These are phyloP conservation scores for Fagopyrum esculentum DNA, from an alignment of 148 eudicot species.

Conservation along the genomic window DNA sequence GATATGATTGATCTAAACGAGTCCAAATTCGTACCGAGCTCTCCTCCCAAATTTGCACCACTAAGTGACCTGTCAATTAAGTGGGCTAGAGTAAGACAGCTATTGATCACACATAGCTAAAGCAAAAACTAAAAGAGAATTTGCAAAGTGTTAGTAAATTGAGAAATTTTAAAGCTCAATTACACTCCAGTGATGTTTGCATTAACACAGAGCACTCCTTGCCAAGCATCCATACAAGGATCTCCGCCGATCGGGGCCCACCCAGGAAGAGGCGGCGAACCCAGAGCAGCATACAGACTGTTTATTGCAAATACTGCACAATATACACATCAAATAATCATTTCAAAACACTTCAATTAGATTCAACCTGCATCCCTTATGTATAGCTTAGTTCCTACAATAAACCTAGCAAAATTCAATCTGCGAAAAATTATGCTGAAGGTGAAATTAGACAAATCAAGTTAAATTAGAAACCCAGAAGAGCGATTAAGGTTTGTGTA, in stretches of 20 bases:
- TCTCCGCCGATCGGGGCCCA: slow-evolving; percentile 87
- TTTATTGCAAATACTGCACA: slow-evolving; percentile 67
- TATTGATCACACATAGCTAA: not conserved
- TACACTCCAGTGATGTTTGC: slow-evolving; percentile 81
- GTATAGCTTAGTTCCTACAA: not conserved
- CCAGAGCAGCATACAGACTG: slow-evolving; percentile 70
- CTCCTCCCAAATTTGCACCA: slow-evolving; percentile 19
- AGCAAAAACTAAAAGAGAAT: not conserved
- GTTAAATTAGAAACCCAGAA: not conserved
- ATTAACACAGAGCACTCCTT: slow-evolving; percentile 84
- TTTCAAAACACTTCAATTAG: not conserved
- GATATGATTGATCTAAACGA: slow-evolving; percentile 14
- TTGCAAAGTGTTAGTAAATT: not conserved
- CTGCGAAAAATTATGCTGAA: not conserved
- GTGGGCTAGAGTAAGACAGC: not conserved
- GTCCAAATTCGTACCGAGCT: slow-evolving; percentile 13
- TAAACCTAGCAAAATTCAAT: not conserved
- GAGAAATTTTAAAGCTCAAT: not conserved
- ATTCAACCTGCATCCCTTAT: not conserved
- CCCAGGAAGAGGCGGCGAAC: slow-evolving; percentile 61
- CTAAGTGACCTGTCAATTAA: slow-evolving; percentile 7
- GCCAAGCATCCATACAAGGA: slow-evolving; percentile 86
- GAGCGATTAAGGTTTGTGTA: not conserved
- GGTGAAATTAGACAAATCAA: not conserved
- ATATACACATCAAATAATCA: not conserved